A percentile compares a stretch with the other conserved stretches of the same genome.
Evolutionary conservation across 768 basidiomycete species (phyloP).

Genomic region (Sporobolomyces pararoseus): DNA sequence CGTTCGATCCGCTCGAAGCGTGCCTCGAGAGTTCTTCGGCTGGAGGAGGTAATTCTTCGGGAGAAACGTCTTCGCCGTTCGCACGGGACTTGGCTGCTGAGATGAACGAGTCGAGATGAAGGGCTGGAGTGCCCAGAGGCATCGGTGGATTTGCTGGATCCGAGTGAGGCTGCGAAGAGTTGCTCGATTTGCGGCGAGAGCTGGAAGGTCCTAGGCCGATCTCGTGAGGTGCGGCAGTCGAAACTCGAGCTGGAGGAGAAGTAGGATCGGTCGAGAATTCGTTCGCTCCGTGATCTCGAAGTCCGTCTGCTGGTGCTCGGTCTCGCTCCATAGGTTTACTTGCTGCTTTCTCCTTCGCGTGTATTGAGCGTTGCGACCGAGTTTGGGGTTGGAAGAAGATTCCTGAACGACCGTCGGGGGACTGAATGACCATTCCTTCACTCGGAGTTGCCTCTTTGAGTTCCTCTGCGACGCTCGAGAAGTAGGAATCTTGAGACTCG

Average conservation of each 20-base stretch:
- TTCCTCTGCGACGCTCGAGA: conserved; percentile 35
- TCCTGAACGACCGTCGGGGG: conserved; percentile 88
- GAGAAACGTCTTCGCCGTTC: conserved; percentile 21
- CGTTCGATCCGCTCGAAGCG: conserved; percentile 1
- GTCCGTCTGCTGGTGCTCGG: conserved; percentile 9
- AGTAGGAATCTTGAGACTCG: conserved; percentile 39
- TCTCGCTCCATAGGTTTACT: conserved; percentile 19
- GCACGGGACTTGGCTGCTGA: conserved; percentile 21
- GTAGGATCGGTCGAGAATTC: neutral
- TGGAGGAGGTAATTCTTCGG: conserved; percentile 2
- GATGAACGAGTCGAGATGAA: conserved; percentile 42
- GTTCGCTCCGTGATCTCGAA: conserved; percentile 19
- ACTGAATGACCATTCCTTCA: conserved; percentile 83
- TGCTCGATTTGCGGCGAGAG: neutral
- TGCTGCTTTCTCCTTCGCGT: conserved; percentile 22
- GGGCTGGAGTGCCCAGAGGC: conserved; percentile 33
- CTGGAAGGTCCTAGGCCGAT: conserved; percentile 33
- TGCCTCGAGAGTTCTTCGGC: neutral
- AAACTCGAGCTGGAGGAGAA: conserved; percentile 5
- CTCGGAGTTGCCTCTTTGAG: conserved; percentile 64
- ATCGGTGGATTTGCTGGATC: neutral
- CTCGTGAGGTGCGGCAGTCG: conserved; percentile 27
- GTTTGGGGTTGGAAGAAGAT: conserved; percentile 83
- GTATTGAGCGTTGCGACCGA: neutral
- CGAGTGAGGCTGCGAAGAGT: neutral